Percentiles rank a stretch among this genome's conserved stretches.
phyloP scores from a whole-genome alignment of 2,329 filamentous ascomycete species.

The Fusarium sterilihyphosum region DNA sequence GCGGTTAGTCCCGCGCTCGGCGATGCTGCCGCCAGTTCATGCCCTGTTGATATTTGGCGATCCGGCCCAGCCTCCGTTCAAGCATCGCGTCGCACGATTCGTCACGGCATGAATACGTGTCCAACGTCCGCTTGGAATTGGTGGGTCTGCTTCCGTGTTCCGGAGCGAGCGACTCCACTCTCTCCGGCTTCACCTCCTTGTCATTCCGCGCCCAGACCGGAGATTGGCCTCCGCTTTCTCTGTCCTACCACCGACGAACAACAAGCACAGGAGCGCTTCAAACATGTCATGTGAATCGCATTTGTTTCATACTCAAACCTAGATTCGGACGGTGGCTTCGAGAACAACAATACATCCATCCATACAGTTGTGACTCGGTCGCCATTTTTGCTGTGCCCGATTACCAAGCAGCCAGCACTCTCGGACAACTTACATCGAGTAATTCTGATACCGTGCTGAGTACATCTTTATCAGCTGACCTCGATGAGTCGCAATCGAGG shows the following conservation, averaged over 20 bases:
- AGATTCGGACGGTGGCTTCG: neutral
- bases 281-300: neutral
- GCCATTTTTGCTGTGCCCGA: neutral
- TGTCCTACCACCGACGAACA: conserved; percentile 11
- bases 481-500: conserved; percentile 9
- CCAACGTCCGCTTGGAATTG: conserved; percentile 16
- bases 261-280: neutral
- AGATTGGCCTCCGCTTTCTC: conserved; percentile 22
- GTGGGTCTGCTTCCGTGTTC: conserved; percentile 16
- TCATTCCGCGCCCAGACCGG: conserved; percentile 13
- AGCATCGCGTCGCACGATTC: conserved; percentile 9
- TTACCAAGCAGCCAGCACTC: conserved; percentile 10
- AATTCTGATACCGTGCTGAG: neutral
- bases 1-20: conserved; percentile 11
- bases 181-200: conserved; percentile 23
- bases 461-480: conserved; percentile 20
- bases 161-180: conserved; percentile 30
- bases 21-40: conserved; percentile 17
- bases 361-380: neutral
- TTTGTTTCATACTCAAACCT: neutral
- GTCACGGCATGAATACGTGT: conserved; percentile 31
- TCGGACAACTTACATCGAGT: neutral
- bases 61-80: conserved; percentile 27
- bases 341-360: neutral
- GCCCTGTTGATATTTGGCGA: conserved; percentile 3